A percentile compares a stretch with the other conserved stretches of the same genome.
Conservation (phyloP, 805 yeast species). For the Tetrapisispora taiwanensis region DNA sequence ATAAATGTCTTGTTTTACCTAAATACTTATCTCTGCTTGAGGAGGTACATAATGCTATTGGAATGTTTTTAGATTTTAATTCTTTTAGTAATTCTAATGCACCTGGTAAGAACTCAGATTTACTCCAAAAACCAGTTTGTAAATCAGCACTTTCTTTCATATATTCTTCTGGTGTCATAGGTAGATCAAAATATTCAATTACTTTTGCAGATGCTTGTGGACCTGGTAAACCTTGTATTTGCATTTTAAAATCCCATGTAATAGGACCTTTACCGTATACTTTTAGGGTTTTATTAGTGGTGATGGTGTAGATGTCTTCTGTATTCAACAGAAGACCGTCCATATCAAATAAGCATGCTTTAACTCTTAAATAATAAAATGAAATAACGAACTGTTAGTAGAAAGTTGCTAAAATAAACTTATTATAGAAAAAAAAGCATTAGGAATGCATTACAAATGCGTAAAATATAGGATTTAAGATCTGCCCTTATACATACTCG, state of each 20-base stretch:
- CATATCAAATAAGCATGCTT: slow-evolving; percentile 54
- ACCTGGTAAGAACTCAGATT: slow-evolving; percentile 68
- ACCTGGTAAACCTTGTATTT: slow-evolving; percentile 89
- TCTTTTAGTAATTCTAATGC: slow-evolving; percentile 57
- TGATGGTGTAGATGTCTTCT: slow-evolving; percentile 82
- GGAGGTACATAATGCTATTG: slow-evolving; percentile 87
- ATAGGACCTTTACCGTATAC: slow-evolving; percentile 66
- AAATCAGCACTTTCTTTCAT: slow-evolving; percentile 40
- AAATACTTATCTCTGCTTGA: slow-evolving; percentile 51
- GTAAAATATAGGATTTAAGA: too few relatives aligned
- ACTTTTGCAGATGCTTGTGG: slow-evolving; percentile 56
- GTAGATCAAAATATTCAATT: slow-evolving; percentile 58
- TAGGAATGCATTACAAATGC: too few relatives aligned
- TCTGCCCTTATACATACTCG: slow-evolving; percentile 2
- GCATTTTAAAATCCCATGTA: slow-evolving; percentile 83
- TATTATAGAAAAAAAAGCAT: too few relatives aligned
- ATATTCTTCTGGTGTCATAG: slow-evolving; percentile 57
- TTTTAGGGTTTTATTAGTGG: slow-evolving; percentile 55
- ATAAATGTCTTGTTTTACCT: slow-evolving; percentile 65
- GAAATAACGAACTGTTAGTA: not conserved
- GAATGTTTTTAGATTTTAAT: slow-evolving; percentile 45
- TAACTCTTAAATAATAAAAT: slow-evolving; percentile 8
- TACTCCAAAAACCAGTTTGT: slow-evolving; percentile 51
- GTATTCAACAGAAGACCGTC: slow-evolving; percentile 91
- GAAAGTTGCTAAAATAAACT: too few relatives aligned